Percentiles rank a stretch among this genome's conserved stretches.
phyloP scores from a whole-genome alignment of 2,329 filamentous ascomycete genomes.

The Fusarium musae region DNA sequence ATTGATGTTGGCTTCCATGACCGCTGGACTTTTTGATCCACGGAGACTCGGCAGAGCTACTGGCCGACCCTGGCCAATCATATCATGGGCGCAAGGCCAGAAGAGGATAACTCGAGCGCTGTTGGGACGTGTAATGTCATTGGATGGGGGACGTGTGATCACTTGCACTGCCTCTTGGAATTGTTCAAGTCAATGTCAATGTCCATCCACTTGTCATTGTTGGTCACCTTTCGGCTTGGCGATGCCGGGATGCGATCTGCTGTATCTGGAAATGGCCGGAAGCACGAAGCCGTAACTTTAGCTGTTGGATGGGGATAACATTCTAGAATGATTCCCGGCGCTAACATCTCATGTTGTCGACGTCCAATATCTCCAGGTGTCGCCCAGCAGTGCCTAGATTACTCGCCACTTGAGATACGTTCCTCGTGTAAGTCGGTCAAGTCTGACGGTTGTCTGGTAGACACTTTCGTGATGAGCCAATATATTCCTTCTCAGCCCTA shows the following conservation, averaged over 20 bases:
- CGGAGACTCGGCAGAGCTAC: constrained; percentile 30
- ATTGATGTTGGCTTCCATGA: constrained; percentile 20
- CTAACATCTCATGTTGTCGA: not conserved
- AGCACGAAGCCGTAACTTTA: constrained; percentile 1
- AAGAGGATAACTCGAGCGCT: not conserved
- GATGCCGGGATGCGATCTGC: constrained; percentile 10
- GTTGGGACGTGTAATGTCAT: constrained; percentile 14
- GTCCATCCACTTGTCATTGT: constrained; percentile 26
- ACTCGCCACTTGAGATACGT: constrained; percentile 10
- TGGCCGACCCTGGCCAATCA: constrained; percentile 23
- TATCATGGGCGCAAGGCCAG: not conserved
- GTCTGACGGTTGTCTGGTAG: not conserved
- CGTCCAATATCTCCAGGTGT: not conserved
- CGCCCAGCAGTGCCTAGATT: constrained; percentile 12
- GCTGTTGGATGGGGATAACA: not conserved
- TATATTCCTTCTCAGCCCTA: not conserved
- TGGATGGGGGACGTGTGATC: constrained; percentile 18
- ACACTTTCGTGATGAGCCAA: no score
- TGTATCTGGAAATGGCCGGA: constrained; percentile 31
- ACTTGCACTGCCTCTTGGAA: constrained; percentile 31
- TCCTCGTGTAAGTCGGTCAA: not conserved
- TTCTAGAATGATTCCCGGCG: constrained; percentile 34
- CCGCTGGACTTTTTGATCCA: constrained; percentile 12
- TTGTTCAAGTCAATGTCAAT: not conserved
- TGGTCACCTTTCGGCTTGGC: constrained; percentile 26